phyloP scores from a whole-genome alignment of 371 early-diverging fungal genomes.

The Conidiobolus incongruus region DNA sequence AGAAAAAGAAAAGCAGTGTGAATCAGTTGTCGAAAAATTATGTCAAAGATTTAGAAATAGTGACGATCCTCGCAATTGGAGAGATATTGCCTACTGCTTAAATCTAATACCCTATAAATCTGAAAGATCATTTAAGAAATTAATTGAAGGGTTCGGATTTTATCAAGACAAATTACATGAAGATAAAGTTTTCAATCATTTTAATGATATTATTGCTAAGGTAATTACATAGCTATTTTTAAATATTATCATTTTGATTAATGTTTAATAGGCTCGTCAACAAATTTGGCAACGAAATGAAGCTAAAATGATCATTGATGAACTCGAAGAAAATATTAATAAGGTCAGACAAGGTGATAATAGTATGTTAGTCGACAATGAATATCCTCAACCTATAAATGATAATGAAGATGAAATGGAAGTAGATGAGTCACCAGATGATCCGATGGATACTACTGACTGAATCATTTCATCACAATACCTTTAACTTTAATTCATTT shows the following conservation, averaged over 20 bases:
- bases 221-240: conserved; percentile 14
- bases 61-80: conserved; percentile 54
- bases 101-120: conserved; percentile 62
- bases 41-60: conserved; percentile 72
- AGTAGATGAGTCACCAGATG: no score
- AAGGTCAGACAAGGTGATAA: no score
- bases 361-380: no score
- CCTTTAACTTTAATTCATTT: no score
- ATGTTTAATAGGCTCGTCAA: background rate
- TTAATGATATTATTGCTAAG: conserved; percentile 66
- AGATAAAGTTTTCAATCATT: conserved; percentile 47
- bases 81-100: conserved; percentile 80
- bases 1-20: conserved; percentile 69
- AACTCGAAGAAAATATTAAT: no score
- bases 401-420: no score
- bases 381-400: no score
- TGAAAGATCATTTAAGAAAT: conserved; percentile 59
- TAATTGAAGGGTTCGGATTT: conserved; percentile 49
- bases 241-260: background rate
- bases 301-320: background rate
- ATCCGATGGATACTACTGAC: no score
- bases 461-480: no score
- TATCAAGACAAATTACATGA: conserved; percentile 82
- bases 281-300: background rate
- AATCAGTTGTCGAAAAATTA: conserved; percentile 83